These are phyloP conservation scores for Ceratobasidium sp. DNA, from an alignment of 1,284 basidiomycete genomes.

Conservation along the genomic window DNA sequence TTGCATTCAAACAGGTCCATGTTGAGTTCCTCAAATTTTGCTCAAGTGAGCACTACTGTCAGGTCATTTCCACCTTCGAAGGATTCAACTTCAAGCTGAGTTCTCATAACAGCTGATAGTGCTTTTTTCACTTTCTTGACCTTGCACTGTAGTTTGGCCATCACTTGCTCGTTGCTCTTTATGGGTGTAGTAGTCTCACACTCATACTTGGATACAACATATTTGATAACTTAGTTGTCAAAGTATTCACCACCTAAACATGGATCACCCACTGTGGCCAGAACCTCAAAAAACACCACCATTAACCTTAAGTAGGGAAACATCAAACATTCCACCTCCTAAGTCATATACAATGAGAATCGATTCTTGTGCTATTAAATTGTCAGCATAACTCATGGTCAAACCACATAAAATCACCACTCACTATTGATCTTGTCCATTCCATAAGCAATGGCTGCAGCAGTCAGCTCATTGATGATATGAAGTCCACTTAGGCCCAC, in stretches of 20 bases:
- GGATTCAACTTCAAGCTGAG: slow-evolving; percentile 74
- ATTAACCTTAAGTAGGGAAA: slow-evolving; percentile 95
- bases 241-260: slow-evolving; percentile 99
- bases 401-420: no score
- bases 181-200: slow-evolving; percentile 93
- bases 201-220: slow-evolving; percentile 92
- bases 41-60: slow-evolving; percentile 95
- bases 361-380: no score
- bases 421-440: slow-evolving; percentile 95
- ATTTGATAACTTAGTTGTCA: slow-evolving; percentile 93
- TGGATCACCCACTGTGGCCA: slow-evolving; percentile 97
- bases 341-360: slow-evolving; percentile 98
- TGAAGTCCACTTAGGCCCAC: slow-evolving; percentile 94
- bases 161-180: slow-evolving; percentile 81
- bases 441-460: slow-evolving; percentile 97
- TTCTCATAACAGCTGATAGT: slow-evolving; percentile 83
- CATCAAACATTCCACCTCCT: slow-evolving; percentile 98
- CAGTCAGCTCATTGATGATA: slow-evolving; percentile 99
- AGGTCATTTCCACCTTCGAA: slow-evolving; percentile 96
- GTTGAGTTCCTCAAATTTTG: slow-evolving; percentile 99
- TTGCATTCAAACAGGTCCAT: slow-evolving; percentile 99
- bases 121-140: slow-evolving; percentile 98
- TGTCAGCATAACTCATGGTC: no score
- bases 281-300: slow-evolving; percentile 97
- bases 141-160: slow-evolving; percentile 97